Base-by-base conservation (phyloP, 495 filamentous ascomycete species). In the Thermothielavioides terrestris region DNA sequence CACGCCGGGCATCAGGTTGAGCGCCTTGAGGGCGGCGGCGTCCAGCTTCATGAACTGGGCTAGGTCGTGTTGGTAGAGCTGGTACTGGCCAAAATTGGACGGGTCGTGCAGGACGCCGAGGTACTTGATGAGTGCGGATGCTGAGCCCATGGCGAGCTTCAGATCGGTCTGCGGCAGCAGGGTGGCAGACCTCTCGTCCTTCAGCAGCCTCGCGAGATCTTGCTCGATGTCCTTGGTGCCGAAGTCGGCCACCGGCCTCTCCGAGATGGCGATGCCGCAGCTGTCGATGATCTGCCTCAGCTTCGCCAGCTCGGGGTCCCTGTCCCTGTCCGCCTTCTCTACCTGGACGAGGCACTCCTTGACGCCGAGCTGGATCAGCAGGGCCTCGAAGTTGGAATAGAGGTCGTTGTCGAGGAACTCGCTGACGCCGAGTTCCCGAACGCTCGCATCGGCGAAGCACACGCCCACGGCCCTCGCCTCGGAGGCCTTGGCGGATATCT, bases 21-120 rank as follows among this genome's bases (percentile, higher is more conserved):
- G 76, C 11, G 92, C 92, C 51, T 91, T 88, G 14, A 99, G 71
- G 2, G 92, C 92, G 5, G 92, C 88, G 11, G 94, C 86, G 72
- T 99, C 92, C 11, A 99, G 80, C 68, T 95, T 97, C 92, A 99
- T 99, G 59, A 88, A 99, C 60, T 99, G 92, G 10, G 89, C 83
- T 23, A 99, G 68, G 63, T 99, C 94, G 67, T 97, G 94, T 61
- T 99, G 92, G 59, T 96, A 97, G 21, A 99, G 79, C 58, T 91
- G 88, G 61, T 89, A 99, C 62, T 97, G 89, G 2, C 92, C 92
- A 63, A 95, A 96, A 63, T 99, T 97, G 18, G 87, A 86, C 14
- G 87, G 69, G 59, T 99, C 94, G 21, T 88, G 84, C 68, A 99
- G 70, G 3, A 94, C 84, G 14, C 84, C 84, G n/a, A 99, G 77